Evolutionary conservation across 2,329 filamentous ascomycete genomes (phyloP).

Genomic region (Fusarium sp.): DNA sequence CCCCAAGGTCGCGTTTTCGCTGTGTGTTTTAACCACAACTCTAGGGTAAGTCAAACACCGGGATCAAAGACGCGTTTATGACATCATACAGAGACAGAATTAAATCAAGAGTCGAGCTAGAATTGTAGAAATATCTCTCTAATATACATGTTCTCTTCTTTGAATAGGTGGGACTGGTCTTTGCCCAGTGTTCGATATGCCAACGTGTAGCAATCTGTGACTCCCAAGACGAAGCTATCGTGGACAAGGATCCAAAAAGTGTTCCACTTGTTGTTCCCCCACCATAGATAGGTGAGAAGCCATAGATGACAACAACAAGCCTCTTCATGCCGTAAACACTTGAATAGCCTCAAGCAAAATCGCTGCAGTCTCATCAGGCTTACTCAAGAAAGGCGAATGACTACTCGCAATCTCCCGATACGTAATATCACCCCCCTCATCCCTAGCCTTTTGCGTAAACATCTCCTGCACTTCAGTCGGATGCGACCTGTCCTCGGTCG

Average conservation of each 20-base stretch:
- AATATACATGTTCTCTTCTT: not conserved
- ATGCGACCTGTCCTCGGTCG: conserved; percentile 55
- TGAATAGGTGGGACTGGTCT: rapidly evolving
- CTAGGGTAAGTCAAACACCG: not conserved
- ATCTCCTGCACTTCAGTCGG: conserved; percentile 56
- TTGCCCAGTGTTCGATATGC: not conserved
- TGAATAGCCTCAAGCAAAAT: conserved; percentile 49
- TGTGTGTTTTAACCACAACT: not conserved
- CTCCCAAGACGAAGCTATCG: not conserved
- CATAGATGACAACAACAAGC: not conserved
- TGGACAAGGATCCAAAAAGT: not conserved
- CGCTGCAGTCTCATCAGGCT: conserved; percentile 53
- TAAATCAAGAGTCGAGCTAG: not conserved
- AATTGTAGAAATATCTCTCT: not conserved
- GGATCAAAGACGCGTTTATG: not conserved
- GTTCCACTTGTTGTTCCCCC: not conserved
- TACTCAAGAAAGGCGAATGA: conserved; percentile 64
- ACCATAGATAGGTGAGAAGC: too few species aligned
- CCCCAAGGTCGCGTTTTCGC: not conserved
- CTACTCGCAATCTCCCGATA: conserved; percentile 57
- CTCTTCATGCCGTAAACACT: conserved; percentile 18
- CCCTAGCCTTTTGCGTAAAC: conserved; percentile 53
- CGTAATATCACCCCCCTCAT: conserved; percentile 51
- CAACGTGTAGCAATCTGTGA: not conserved
- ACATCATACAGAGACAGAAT: not conserved